Evolutionary conservation across 768 basidiomycete species (phyloP).

Genomic region (Harrya chromipes): DNA sequence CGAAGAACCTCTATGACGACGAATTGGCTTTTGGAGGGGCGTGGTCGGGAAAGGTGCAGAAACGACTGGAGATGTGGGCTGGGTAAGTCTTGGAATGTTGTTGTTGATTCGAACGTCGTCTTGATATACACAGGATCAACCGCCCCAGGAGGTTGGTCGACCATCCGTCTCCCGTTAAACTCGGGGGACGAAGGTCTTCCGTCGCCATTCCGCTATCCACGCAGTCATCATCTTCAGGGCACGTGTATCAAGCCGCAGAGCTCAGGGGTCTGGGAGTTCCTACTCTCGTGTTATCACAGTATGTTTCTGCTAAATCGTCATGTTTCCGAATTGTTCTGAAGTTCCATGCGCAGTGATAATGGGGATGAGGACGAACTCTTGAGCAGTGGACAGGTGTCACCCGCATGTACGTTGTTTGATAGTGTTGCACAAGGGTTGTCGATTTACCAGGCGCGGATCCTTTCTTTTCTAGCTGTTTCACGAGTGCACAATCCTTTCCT

Average conservation of each 20-base stretch:
- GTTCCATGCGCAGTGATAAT: slow-evolving; percentile 16
- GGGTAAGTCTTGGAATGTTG: slow-evolving; percentile 33
- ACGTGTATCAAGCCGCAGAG: slow-evolving; percentile 26
- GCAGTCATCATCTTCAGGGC: slow-evolving; percentile 35
- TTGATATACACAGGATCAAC: slow-evolving; percentile 29
- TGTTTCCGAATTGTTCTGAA: background rate
- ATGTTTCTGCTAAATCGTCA: slow-evolving; percentile 3
- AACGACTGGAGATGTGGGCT: slow-evolving; percentile 49
- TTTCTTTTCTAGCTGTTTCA: slow-evolving; percentile 20
- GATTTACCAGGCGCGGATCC: slow-evolving; percentile 5
- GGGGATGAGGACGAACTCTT: slow-evolving; percentile 64
- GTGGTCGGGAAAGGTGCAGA: slow-evolving; percentile 43
- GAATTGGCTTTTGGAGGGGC: slow-evolving; percentile 33
- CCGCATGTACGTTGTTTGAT: slow-evolving; percentile 47
- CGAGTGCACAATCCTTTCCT: slow-evolving; percentile 19
- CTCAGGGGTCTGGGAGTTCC: slow-evolving; percentile 32
- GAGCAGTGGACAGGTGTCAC: slow-evolving; percentile 77
- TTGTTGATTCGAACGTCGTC: background rate
- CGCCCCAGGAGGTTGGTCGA: slow-evolving; percentile 33
- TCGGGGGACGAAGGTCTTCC: slow-evolving; percentile 23
- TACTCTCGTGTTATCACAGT: slow-evolving; percentile 41
- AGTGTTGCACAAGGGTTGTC: slow-evolving; percentile 1
- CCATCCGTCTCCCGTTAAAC: slow-evolving; percentile 22
- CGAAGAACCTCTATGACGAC: slow-evolving; percentile 28
- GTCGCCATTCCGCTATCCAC: slow-evolving; percentile 31